Evolutionary conservation across 768 basidiomycete species (phyloP).

Genomic region (Suillus discolor): DNA sequence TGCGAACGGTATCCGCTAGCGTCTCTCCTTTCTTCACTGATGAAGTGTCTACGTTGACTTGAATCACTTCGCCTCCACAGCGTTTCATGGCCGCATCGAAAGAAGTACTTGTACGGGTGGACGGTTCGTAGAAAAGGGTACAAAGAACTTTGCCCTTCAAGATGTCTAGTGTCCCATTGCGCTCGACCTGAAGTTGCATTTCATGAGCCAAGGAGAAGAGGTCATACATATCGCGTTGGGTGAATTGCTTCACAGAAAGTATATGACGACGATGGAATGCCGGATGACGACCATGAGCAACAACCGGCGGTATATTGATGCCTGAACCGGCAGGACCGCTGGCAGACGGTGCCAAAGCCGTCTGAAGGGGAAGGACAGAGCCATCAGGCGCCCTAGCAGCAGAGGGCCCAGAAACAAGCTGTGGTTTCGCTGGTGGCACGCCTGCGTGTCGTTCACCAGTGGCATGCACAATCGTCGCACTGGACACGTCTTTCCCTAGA

Average conservation of each 20-base stretch:
- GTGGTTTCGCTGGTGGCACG: slow-evolving; percentile 25
- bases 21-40: slow-evolving; percentile 95
- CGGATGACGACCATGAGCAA: slow-evolving; percentile 56
- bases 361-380: slow-evolving; percentile 13
- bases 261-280: slow-evolving; percentile 94
- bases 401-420: slow-evolving; percentile 33
- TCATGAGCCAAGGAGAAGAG: slow-evolving; percentile 95
- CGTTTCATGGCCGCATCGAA: slow-evolving; percentile 99
- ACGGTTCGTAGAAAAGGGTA: slow-evolving; percentile 95
- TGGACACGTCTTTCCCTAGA: slow-evolving; percentile 74
- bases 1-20: slow-evolving; percentile 90
- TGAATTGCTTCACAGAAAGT: slow-evolving; percentile 92
- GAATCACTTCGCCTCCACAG: slow-evolving; percentile 94
- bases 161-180: slow-evolving; percentile 85
- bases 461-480: slow-evolving; percentile 51
- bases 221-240: slow-evolving; percentile 84
- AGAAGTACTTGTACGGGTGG: slow-evolving; percentile 92
- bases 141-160: slow-evolving; percentile 90
- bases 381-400: slow-evolving; percentile 33
- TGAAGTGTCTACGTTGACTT: slow-evolving; percentile 76
- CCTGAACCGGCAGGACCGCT: background rate
- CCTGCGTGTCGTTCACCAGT: slow-evolving; percentile 31
- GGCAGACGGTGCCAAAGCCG: slow-evolving; percentile 12
- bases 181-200: slow-evolving; percentile 95
- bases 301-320: slow-evolving; percentile 15